Evolutionary conservation across 177 flowering plant species (phyloP).

Genomic region (Tripterygium wilfordii): DNA sequence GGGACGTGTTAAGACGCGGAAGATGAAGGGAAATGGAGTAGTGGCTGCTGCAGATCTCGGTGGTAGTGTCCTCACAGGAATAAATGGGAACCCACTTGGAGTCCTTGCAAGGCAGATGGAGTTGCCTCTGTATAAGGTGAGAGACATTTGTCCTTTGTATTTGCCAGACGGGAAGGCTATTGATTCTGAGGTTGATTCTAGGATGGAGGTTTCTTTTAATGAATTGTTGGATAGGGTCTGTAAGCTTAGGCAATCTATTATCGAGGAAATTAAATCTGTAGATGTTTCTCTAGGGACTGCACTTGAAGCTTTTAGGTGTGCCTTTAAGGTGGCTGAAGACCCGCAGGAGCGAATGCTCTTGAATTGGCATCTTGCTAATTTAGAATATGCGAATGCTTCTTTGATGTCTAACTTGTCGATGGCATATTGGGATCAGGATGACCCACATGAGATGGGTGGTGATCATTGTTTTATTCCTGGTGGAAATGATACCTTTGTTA

Average conservation of each 20-base stretch:
- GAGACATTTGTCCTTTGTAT: constrained; percentile 91
- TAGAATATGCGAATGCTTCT: constrained; percentile 94
- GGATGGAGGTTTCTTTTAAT: constrained; percentile 73
- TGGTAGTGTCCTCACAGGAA: constrained; percentile 94
- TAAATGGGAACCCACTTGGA: constrained; percentile 93
- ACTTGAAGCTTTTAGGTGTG: constrained; percentile 75
- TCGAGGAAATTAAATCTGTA: constrained; percentile 74
- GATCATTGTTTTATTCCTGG: constrained; percentile 99
- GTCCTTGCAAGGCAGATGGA: constrained; percentile 88
- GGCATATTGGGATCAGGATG: constrained; percentile 99
- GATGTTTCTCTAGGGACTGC: constrained; percentile 87
- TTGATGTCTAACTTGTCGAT: constrained; percentile 76
- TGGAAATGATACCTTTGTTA: constrained; percentile 80
- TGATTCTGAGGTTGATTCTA: constrained; percentile 67
- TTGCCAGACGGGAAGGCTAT: constrained; percentile 75
- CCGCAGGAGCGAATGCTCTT: constrained; percentile 79
- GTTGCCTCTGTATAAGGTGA: constrained; percentile 89
- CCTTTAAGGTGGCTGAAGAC: constrained; percentile 61
- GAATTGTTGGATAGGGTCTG: constrained; percentile 87
- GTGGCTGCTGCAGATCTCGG: constrained; percentile 91
- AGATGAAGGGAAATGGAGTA: constrained; percentile 61
- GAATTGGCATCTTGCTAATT: constrained; percentile 97
- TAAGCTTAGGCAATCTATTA: constrained; percentile 80
- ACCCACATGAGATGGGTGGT: constrained; percentile 99
- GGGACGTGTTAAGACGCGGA: constrained; percentile 74